Evolutionary conservation across 441 rosid species (phyloP), one percentile per base, ranked within the genome.

Genomic region (Macaranga tanarius): DNA sequence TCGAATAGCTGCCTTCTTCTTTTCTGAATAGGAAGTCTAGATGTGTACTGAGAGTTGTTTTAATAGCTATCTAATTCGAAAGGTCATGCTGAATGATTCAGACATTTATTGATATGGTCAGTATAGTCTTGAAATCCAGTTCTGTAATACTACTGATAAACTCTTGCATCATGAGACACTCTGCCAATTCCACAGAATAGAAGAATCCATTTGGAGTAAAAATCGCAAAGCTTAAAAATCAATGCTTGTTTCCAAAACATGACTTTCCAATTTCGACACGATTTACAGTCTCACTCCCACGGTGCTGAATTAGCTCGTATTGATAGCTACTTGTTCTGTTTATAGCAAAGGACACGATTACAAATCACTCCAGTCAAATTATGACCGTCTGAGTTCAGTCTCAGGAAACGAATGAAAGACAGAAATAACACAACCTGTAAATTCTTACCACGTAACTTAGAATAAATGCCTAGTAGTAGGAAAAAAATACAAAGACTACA

Each of bases 1-100:
- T 95, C 31, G 99, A 95, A 54, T 95, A 88, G 81, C 0, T 31
- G 63, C 70, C 11, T 22, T 26, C 22, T 12, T 20, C 50, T 19
- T 5, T 19, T 42, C 6, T n/a, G 34, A 9, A 22, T 1, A 3
- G 54, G 45, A 45, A 64, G 15, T 63, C 19, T 10, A 10, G 25
- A 63, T 25, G 38, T 16, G 26, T n/a, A 3, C 22, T 44, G 23
- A 34, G 52, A 15, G 69, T 23, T 44, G 31, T 20, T 42, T n/a
- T 63, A n/a, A 6, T 45, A 15, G 34, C 16, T 17, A 50, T 26
- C 23, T 15, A 10, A 12, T 5, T 45, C 10, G 22, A n/a, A 50
- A 16, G 26, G 5, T 7, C 34, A 17, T 23, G 19, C 57, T n/a
- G 28, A 23, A 2, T 47, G 57, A 31, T 51, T 12, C 31, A 1